Percentiles rank a stretch among this genome's conserved stretches.
These are phyloP conservation scores for Alloascoidea africana DNA, from an alignment of 805 yeast genomes.

Conservation along the genomic window DNA sequence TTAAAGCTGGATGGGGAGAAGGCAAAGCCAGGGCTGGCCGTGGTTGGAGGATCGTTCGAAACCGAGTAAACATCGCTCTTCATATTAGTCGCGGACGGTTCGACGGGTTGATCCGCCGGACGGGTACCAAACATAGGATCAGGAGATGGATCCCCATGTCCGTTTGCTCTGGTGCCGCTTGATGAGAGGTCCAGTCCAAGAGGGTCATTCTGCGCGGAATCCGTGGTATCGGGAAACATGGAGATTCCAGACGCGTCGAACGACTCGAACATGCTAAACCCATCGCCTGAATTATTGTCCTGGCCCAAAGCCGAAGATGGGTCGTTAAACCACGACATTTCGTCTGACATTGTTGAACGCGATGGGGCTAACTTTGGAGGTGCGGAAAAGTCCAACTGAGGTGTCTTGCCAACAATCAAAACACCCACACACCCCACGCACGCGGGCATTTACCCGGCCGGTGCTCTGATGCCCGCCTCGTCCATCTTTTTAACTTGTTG, in stretches of 20 bases:
- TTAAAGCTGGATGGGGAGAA: background rate
- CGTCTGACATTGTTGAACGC: no score
- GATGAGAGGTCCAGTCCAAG: background rate
- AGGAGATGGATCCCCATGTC: background rate
- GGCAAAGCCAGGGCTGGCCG: background rate
- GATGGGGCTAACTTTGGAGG: no score
- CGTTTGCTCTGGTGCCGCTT: background rate
- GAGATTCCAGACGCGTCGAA: background rate
- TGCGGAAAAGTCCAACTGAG: no score
- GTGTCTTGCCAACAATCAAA: no score
- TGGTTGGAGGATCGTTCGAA: background rate
- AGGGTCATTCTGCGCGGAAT: background rate
- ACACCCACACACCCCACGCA: no score
- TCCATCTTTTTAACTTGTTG: no score
- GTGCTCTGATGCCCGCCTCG: no score
- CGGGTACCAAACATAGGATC: background rate
- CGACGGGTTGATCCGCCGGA: background rate
- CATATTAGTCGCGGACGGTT: background rate
- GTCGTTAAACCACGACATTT: no score
- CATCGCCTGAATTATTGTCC: no score
- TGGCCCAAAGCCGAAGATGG: no score
- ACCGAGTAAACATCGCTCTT: background rate
- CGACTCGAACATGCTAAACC: no score
- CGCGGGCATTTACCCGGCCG: no score
- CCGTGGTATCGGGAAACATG: constrained; percentile 1